Evolutionary conservation across 768 basidiomycete genomes (phyloP).

Genomic region (Lactifluus hygrophoroides): DNA sequence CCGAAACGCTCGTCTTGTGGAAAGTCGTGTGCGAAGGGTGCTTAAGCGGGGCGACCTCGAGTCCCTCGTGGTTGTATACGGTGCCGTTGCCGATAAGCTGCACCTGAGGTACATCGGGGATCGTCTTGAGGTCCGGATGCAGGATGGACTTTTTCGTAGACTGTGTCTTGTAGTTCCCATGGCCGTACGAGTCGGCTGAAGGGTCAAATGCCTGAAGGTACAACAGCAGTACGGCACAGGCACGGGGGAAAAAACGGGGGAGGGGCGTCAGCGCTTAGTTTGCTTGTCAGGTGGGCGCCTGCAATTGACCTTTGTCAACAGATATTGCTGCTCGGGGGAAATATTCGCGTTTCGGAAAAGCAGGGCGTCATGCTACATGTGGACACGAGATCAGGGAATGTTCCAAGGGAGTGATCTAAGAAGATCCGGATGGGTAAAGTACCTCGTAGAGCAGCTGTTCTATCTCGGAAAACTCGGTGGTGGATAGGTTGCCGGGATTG

Average conservation of each 20-base stretch:
- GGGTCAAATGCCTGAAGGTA: conserved; percentile 77
- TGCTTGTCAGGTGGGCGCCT: neutral
- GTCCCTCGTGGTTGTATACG: conserved; percentile 69
- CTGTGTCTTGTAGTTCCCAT: conserved; percentile 83
- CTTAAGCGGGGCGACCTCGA: conserved; percentile 62
- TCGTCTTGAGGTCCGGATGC: conserved; percentile 82
- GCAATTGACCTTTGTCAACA: conserved; percentile 69
- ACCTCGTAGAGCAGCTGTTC: conserved; percentile 73
- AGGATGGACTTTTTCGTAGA: conserved; percentile 69
- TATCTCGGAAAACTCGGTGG: conserved; percentile 58
- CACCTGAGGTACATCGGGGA: conserved; percentile 78
- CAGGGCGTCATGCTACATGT: conserved; percentile 53
- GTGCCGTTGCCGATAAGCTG: conserved; percentile 85
- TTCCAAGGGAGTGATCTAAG: neutral
- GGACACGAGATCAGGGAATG: neutral
- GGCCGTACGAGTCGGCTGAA: conserved; percentile 57
- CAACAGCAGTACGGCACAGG: too few species aligned
- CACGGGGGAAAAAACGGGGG: too few species aligned
- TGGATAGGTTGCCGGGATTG: conserved; percentile 52
- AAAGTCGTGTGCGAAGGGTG: conserved; percentile 80
- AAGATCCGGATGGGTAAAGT: too few species aligned
- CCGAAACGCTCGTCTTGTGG: conserved; percentile 65
- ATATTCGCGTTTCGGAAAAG: conserved; percentile 65
- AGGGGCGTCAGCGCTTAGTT: neutral
- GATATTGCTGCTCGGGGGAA: conserved; percentile 77